Percentiles rank a stretch among this genome's conserved stretches.
Conservation (phyloP, 2,329 filamentous ascomycete genomes). For the Talaromyces atroroseus region DNA sequence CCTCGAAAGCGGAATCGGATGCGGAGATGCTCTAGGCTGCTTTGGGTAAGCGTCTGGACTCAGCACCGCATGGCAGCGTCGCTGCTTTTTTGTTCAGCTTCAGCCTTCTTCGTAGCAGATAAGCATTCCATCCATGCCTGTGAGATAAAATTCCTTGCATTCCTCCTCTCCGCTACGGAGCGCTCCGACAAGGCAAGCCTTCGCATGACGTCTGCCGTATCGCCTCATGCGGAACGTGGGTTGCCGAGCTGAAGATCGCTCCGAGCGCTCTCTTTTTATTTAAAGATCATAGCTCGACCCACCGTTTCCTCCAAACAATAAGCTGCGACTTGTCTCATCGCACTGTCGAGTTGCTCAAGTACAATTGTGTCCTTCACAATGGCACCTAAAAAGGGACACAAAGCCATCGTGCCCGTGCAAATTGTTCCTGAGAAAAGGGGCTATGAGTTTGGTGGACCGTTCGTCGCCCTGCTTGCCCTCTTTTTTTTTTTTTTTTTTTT, state of each 20-base stretch:
- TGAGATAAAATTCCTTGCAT: too few species aligned
- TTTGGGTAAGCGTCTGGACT: neutral
- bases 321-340: neutral
- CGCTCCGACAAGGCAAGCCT: neutral
- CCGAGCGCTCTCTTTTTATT: slow-evolving; percentile 11
- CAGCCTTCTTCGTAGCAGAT: too few species aligned
- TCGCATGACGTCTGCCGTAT: neutral
- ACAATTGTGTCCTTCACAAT: neutral
- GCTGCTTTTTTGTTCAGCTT: too few species aligned
- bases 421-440: slow-evolving; percentile 37
- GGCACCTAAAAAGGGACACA: slow-evolving; percentile 26
- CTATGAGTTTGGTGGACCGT: slow-evolving; percentile 46
- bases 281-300: neutral
- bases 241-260: slow-evolving; percentile 14
- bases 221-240: slow-evolving; percentile 16
- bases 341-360: too few species aligned
- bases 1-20: neutral
- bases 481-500: too few species aligned
- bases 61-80: neutral
- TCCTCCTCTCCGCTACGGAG: too few species aligned
- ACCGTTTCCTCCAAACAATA: neutral
- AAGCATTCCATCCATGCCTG: too few species aligned
- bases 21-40: slow-evolving; percentile 10
- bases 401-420: slow-evolving; percentile 28
- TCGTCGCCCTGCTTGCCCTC: slow-evolving; percentile 21